These are phyloP conservation scores for Cucumis melo DNA, from an alignment of 306 rosid species.

Conservation along the genomic window DNA sequence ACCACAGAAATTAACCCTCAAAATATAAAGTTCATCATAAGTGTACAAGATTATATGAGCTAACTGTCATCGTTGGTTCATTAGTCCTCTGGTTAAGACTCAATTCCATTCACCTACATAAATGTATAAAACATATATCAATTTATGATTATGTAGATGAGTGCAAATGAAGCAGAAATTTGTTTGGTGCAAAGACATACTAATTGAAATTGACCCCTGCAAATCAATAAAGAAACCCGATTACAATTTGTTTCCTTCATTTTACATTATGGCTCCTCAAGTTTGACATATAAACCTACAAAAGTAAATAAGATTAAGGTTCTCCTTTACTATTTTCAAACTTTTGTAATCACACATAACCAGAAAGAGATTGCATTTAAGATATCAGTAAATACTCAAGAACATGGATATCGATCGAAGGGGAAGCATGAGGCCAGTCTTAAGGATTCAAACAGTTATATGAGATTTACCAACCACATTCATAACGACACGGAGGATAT, in stretches of 20 bases:
- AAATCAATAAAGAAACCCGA: constrained; percentile 29
- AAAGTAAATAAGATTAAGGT: constrained; percentile 6
- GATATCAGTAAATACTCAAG: constrained; percentile 49
- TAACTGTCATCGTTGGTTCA: too few species aligned
- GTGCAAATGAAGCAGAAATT: constrained; percentile 97
- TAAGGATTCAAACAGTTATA: constrained; percentile 66
- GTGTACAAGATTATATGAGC: too few species aligned
- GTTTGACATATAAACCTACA: constrained; percentile 28
- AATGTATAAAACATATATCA: too few species aligned
- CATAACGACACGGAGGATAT: constrained; percentile 17
- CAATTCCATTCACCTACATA: too few species aligned
- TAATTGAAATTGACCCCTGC: constrained; percentile 97
- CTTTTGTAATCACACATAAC: background rate
- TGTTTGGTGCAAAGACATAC: constrained; percentile 98
- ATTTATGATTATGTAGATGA: too few species aligned
- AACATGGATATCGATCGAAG: constrained; percentile 88
- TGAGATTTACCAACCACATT: constrained; percentile 94
- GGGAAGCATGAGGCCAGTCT: constrained; percentile 97
- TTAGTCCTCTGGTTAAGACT: too few species aligned
- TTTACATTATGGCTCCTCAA: background rate
- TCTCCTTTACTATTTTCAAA: background rate
- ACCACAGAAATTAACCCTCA: too few species aligned
- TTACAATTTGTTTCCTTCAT: background rate
- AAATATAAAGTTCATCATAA: too few species aligned
- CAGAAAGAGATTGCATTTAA: background rate